phyloP scores from a whole-genome alignment of 2,329 filamentous ascomycete genomes.

The Metarhizium humberi region DNA sequence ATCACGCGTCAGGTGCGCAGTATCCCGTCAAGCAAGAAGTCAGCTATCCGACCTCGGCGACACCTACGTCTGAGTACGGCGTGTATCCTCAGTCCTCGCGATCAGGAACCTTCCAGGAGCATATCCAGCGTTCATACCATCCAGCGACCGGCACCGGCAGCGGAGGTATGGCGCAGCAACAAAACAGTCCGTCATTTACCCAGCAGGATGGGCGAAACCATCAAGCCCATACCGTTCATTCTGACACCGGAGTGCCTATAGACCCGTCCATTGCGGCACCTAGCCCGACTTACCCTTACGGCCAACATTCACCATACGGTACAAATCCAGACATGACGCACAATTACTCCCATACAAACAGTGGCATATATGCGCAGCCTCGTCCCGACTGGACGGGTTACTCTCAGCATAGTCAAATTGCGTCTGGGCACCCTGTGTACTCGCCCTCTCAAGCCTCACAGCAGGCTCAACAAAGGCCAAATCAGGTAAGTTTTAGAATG shows the following conservation, averaged over 20 bases:
- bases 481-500: constrained; percentile 43
- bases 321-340: constrained; percentile 81
- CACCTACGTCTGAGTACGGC: constrained; percentile 83
- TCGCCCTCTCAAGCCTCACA: constrained; percentile 46
- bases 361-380: constrained; percentile 56
- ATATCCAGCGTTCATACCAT: constrained; percentile 78
- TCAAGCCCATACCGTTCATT: constrained; percentile 71
- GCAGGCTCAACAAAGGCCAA: constrained; percentile 43
- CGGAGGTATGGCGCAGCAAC: constrained; percentile 90
- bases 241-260: constrained; percentile 97
- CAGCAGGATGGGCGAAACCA: constrained; percentile 72
- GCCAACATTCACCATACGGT: constrained; percentile 79
- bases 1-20: constrained; percentile 88
- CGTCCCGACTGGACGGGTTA: constrained; percentile 71
- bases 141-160: constrained; percentile 63
- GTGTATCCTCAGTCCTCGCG: constrained; percentile 67
- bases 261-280: constrained; percentile 94
- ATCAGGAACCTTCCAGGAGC: constrained; percentile 78
- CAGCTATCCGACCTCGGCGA: constrained; percentile 68
- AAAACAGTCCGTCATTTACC: constrained; percentile 95
- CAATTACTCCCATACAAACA: constrained; percentile 55
- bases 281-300: constrained; percentile 81
- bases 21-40: constrained; percentile 78
- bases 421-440: constrained; percentile 44
- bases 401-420: constrained; percentile 43